A percentile compares a stretch with the other conserved stretches of the same genome.
These are phyloP conservation scores for Colletotrichum sp. DNA, from an alignment of 2,329 filamentous ascomycete genomes.

Conservation along the genomic window DNA sequence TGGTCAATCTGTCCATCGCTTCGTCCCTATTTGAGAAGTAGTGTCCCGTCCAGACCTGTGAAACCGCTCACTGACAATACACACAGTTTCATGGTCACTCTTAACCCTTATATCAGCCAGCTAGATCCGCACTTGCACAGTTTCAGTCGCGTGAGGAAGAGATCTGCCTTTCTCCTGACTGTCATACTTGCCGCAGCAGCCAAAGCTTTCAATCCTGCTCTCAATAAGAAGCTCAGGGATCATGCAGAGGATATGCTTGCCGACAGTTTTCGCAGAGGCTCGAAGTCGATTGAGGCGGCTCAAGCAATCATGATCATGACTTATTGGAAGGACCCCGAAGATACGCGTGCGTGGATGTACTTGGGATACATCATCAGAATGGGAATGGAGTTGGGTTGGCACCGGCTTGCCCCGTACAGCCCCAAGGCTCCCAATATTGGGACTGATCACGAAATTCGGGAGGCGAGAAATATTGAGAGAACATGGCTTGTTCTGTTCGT, in stretches of 20 bases:
- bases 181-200: slow-evolving; percentile 37
- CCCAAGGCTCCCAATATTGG: not conserved
- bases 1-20: not conserved
- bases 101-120: slow-evolving; percentile 46
- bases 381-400: slow-evolving; percentile 44
- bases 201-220: slow-evolving; percentile 38
- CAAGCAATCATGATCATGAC: slow-evolving; percentile 44
- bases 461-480: not conserved
- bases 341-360: slow-evolving; percentile 42
- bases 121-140: slow-evolving; percentile 42
- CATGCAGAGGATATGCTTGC: slow-evolving; percentile 31
- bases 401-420: slow-evolving; percentile 27
- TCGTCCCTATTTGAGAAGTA: slow-evolving; percentile 11
- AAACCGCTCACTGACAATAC: not conserved
- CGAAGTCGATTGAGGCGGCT: slow-evolving; percentile 41
- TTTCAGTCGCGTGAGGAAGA: slow-evolving; percentile 36
- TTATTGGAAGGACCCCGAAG: slow-evolving; percentile 47
- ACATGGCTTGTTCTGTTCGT: slow-evolving; percentile 6
- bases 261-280: slow-evolving; percentile 33
- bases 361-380: slow-evolving; percentile 45
- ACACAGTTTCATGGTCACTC: slow-evolving; percentile 35
- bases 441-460: not conserved
- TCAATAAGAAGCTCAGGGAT: slow-evolving; percentile 27
- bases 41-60: not conserved
- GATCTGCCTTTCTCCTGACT: slow-evolving; percentile 40